Evolutionary conservation across 2,329 filamentous ascomycete genomes (phyloP).

Genomic region (Hymenoscyphus repandus): DNA sequence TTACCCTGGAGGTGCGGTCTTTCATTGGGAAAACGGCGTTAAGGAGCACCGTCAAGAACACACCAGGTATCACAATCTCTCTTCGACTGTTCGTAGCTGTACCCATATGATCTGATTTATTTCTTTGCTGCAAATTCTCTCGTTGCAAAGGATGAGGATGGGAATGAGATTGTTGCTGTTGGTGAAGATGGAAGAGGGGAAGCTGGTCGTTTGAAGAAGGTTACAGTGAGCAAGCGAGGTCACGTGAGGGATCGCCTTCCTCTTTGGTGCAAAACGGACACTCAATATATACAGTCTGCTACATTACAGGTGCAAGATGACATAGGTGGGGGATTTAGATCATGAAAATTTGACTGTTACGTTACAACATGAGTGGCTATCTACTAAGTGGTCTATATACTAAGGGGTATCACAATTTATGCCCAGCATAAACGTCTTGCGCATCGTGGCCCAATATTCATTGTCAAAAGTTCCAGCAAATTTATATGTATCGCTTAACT

Average conservation of each 20-base stretch:
- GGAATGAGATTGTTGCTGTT: not conserved
- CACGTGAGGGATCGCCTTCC: not conserved
- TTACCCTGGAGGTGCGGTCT: not conserved
- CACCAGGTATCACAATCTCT: too few relatives aligned
- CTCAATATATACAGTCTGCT: not conserved
- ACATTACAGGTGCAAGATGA: not conserved
- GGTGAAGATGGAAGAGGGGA: not conserved
- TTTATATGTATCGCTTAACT: too few relatives aligned
- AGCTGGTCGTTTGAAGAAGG: not conserved
- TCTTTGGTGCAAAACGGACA: too few relatives aligned
- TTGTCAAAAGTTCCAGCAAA: too few relatives aligned
- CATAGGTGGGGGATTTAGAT: too few relatives aligned
- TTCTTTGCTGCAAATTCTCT: too few relatives aligned
- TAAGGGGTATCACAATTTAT: conserved; percentile 3
- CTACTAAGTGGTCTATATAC: not conserved
- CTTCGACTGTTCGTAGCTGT: not conserved
- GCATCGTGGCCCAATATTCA: not conserved
- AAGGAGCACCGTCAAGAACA: not conserved
- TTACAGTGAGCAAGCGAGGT: not conserved
- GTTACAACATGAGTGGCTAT: conserved; percentile 7
- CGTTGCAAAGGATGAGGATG: not conserved
- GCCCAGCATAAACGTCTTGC: not conserved
- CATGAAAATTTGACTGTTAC: not conserved
- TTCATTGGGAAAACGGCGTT: not conserved
- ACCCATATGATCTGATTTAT: too few relatives aligned